Evolutionary conservation across 2,329 filamentous ascomycete species (phyloP).

Genomic region (Ascochyta clinopodiicola): DNA sequence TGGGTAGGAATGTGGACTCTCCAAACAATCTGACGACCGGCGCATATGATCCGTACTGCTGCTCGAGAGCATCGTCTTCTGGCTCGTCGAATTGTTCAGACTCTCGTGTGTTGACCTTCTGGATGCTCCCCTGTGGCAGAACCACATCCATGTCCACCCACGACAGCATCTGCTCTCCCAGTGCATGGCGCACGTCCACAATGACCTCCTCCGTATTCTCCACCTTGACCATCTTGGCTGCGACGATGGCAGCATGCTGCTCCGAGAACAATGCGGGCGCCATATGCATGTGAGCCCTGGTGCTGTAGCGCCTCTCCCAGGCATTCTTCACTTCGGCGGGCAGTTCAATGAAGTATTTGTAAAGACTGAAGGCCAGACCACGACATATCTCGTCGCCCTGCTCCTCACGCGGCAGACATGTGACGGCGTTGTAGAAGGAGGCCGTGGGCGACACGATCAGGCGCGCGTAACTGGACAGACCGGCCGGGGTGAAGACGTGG

Average conservation of each 20-base stretch:
- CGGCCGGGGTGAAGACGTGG: slow-evolving; percentile 88
- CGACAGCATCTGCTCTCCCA: slow-evolving; percentile 81
- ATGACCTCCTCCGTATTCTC: slow-evolving; percentile 78
- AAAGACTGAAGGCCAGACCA: slow-evolving; percentile 87
- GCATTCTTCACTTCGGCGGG: slow-evolving; percentile 76
- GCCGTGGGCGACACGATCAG: slow-evolving; percentile 94
- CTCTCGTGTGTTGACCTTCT: slow-evolving; percentile 50
- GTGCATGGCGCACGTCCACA: slow-evolving; percentile 73
- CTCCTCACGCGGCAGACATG: slow-evolving; percentile 87
- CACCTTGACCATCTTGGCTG: slow-evolving; percentile 81
- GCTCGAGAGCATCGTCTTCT: slow-evolving; percentile 70
- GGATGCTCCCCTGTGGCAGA: slow-evolving; percentile 77
- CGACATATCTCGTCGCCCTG: slow-evolving; percentile 95
- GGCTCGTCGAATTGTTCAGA: slow-evolving; percentile 66
- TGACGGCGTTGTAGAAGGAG: slow-evolving; percentile 87
- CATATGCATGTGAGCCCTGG: slow-evolving; percentile 65
- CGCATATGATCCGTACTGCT: slow-evolving; percentile 79
- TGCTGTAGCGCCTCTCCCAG: slow-evolving; percentile 63
- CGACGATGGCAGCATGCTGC: slow-evolving; percentile 90
- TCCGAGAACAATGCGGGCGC: slow-evolving; percentile 80
- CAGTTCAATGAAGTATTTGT: slow-evolving; percentile 93
- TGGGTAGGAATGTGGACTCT: slow-evolving; percentile 84
- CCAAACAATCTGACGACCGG: slow-evolving; percentile 80
- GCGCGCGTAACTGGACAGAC: slow-evolving; percentile 86
- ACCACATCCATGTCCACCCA: slow-evolving; percentile 90